These are phyloP conservation scores for Apiospora marii DNA, from an alignment of 2,329 filamentous ascomycete species.

Conservation along the genomic window DNA sequence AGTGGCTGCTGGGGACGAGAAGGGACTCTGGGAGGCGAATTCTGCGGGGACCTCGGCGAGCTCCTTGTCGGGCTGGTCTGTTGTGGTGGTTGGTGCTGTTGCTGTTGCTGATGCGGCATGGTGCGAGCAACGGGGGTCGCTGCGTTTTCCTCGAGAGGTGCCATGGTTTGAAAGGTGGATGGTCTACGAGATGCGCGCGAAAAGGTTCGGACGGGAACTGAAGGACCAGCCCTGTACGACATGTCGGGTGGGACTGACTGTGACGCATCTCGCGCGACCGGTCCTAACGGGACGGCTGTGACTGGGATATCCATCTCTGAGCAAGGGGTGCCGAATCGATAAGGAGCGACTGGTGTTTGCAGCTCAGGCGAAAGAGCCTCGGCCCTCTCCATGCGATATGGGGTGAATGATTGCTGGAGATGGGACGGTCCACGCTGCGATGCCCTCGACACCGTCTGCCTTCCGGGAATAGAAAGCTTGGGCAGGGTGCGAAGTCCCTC, in stretches of 20 bases:
- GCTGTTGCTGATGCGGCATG: conserved; percentile 29
- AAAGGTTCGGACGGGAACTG: conserved; percentile 51
- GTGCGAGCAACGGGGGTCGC: conserved; percentile 49
- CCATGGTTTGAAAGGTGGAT: conserved; percentile 73
- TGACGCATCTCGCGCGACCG: conserved; percentile 78
- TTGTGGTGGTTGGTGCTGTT: not conserved
- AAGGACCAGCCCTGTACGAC: conserved; percentile 68
- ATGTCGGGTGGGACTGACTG: conserved; percentile 96
- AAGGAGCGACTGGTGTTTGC: conserved; percentile 67
- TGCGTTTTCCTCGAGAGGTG: conserved; percentile 72
- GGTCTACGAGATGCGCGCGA: conserved; percentile 70
- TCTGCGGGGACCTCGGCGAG: conserved; percentile 46
- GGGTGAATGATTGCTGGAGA: conserved; percentile 48
- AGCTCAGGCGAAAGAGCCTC: conserved; percentile 63
- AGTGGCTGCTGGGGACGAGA: conserved; percentile 49
- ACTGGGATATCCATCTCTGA: conserved; percentile 91
- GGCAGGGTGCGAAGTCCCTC: conserved; percentile 65
- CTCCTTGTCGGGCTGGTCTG: conserved; percentile 40
- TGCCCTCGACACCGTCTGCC: conserved; percentile 34
- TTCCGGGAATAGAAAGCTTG: conserved; percentile 66
- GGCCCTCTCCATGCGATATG: conserved; percentile 60
- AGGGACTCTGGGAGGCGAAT: conserved; percentile 45
- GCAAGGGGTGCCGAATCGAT: conserved; percentile 84
- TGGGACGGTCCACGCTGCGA: conserved; percentile 31
- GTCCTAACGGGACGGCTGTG: conserved; percentile 74